Evolutionary conservation across 139 green algal species (phyloP), one percentile per base, ranked within the genome.

Genomic region (Diplosphaera chodatii): DNA sequence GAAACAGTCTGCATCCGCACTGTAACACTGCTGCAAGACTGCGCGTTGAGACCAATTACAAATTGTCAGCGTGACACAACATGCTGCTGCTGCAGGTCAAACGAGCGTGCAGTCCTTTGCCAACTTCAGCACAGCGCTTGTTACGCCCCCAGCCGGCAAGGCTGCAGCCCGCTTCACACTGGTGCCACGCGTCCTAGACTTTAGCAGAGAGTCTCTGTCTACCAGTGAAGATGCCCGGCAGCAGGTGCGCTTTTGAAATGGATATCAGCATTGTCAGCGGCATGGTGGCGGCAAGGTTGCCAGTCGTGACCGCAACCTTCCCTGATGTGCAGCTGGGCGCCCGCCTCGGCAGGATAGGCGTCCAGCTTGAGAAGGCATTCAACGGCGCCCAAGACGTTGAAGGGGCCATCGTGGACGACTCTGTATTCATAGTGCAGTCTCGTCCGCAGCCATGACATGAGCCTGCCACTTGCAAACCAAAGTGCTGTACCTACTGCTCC

Each of bases 361-460:
- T 32, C 21, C 3, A 79, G 25, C 73, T 96, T 64, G 90, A 97
- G 77, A 56, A 71, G 20, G 74, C 84, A 15, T 89, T 96, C 71
- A 85, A 83, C 0, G 82, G 76, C 1, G 67, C 89, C 1, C 94
- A 98, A 79, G 94, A 99, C 66, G 88, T 98, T 64, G 95, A 99
- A 81, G 95, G 95, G 1, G 92, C 85, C 40, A 56, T 97, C 20
- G 78, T 84, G 21, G 84, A 87, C 28, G 72, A 74, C 4, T 5
- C 77, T 15, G 40, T 98, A 20, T 96, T 86, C 63, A 78, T 98
- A 20, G 92, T 98, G 73, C 95, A 99, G 86, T 89, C 90, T 0
- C 76, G 95, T 4, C 95, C 95, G 3, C 94, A 99, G 82, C 91
- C 91, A 21, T 88, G 70, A 85, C n/a, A n/a, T n/a, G n/a, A n/a